phyloP scores from a whole-genome alignment of 2,329 filamentous ascomycete species.

The Aspergillus clavatus region DNA sequence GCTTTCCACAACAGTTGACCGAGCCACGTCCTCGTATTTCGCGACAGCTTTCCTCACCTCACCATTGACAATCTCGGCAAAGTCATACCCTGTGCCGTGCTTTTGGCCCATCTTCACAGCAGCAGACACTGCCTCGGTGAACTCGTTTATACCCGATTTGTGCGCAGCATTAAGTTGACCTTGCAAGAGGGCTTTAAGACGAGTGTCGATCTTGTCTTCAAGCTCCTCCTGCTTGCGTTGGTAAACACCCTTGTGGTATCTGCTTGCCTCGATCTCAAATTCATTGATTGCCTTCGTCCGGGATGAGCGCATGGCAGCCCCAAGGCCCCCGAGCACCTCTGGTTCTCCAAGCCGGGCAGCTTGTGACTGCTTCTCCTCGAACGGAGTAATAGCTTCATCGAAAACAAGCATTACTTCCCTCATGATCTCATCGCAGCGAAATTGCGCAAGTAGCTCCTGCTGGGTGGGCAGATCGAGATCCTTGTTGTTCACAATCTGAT shows the following conservation, averaged over 20 bases:
- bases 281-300: slow-evolving; percentile 68
- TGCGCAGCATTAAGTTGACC: slow-evolving; percentile 86
- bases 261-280: slow-evolving; percentile 86
- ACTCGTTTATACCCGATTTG: slow-evolving; percentile 77
- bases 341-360: slow-evolving; percentile 67
- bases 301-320: slow-evolving; percentile 65
- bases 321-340: slow-evolving; percentile 69
- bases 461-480: slow-evolving; percentile 94
- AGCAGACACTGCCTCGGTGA: slow-evolving; percentile 79
- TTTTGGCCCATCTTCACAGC: slow-evolving; percentile 92
- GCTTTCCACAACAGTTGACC: slow-evolving; percentile 69
- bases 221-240: slow-evolving; percentile 78
- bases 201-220: slow-evolving; percentile 78
- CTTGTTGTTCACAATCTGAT: slow-evolving; percentile 98
- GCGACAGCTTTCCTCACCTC: slow-evolving; percentile 74
- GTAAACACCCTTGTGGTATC: slow-evolving; percentile 97
- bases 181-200: slow-evolving; percentile 80
- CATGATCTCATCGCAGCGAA: slow-evolving; percentile 94
- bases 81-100: slow-evolving; percentile 85
- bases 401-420: slow-evolving; percentile 81
- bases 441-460: slow-evolving; percentile 93
- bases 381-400: slow-evolving; percentile 71
- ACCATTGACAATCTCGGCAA: slow-evolving; percentile 82
- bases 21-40: slow-evolving; percentile 70
- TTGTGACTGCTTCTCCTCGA: slow-evolving; percentile 81